Evolutionary conservation across 225 moss, liverwort and hornwort genomes (phyloP).

Genomic region (Physcomitrium patens): DNA sequence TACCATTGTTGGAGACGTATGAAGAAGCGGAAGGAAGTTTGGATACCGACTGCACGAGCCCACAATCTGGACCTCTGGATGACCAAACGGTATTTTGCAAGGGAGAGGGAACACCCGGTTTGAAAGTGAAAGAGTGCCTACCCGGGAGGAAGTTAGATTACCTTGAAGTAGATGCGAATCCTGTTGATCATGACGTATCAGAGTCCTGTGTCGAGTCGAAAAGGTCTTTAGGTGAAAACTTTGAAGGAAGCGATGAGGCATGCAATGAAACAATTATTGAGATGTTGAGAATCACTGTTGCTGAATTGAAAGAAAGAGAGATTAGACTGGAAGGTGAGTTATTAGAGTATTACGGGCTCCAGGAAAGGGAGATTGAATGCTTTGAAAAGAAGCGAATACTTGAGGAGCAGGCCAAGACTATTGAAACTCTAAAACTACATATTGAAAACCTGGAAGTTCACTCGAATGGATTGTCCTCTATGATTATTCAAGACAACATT

Average conservation of each 20-base stretch:
- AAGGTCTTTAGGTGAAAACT: constrained; percentile 29
- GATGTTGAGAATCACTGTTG: constrained; percentile 43
- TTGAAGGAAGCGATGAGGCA: constrained; percentile 37
- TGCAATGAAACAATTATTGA: neutral
- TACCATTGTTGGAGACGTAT: constrained; percentile 29
- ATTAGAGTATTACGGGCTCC: constrained; percentile 48
- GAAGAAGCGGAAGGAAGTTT: constrained; percentile 25
- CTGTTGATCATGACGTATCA: neutral
- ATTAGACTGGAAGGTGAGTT: constrained; percentile 57
- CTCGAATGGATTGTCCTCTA: constrained; percentile 36
- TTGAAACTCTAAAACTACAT: constrained; percentile 32
- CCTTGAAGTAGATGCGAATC: neutral
- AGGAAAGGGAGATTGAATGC: constrained; percentile 49
- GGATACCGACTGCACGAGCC: constrained; percentile 2
- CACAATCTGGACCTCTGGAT: constrained; percentile 33
- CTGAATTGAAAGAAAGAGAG: constrained; percentile 49
- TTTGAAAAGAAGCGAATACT: constrained; percentile 48
- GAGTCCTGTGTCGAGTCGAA: too few species aligned
- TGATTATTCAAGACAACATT: neutral
- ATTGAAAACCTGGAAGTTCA: constrained; percentile 40
- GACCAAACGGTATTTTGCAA: neutral
- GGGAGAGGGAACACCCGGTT: neutral
- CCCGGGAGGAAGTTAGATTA: neutral
- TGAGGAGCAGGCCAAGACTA: constrained; percentile 37
- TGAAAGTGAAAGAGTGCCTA: neutral